Evolutionary conservation across 108 stramenopile species (phyloP).

Genomic region (Discostella stelligeroides): DNA sequence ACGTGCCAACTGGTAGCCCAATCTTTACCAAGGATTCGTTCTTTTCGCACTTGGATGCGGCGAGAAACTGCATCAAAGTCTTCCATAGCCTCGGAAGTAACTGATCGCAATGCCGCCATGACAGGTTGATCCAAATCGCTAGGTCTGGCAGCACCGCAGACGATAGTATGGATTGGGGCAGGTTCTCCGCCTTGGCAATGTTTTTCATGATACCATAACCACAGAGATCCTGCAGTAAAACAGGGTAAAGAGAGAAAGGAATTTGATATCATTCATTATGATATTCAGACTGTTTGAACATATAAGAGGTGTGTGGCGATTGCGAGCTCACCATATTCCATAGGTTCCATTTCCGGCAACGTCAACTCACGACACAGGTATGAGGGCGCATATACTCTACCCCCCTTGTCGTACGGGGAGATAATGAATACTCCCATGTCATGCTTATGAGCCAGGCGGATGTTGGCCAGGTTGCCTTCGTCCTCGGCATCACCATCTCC

Average conservation of each 20-base stretch:
- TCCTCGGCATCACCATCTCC: conserved; percentile 53
- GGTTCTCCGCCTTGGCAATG: conserved; percentile 24
- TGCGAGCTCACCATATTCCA: conserved; percentile 53
- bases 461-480: conserved; percentile 68
- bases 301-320: no score
- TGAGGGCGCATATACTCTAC: conserved; percentile 71
- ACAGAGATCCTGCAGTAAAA: conserved; percentile 13
- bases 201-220: conserved; percentile 70
- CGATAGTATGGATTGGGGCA: conserved; percentile 63
- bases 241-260: background rate
- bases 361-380: conserved; percentile 66
- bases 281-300: background rate
- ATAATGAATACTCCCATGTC: conserved; percentile 92
- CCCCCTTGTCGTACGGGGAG: conserved; percentile 90
- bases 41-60: conserved; percentile 59
- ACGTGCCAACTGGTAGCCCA: conserved; percentile 71
- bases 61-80: conserved; percentile 35
- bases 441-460: conserved; percentile 64
- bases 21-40: conserved; percentile 68
- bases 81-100: conserved; percentile 30
- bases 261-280: background rate
- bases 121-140: conserved; percentile 76
- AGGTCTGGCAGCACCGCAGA: conserved; percentile 74
- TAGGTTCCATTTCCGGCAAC: conserved; percentile 81
- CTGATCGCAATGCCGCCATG: conserved; percentile 55